A percentile compares a stretch with the other conserved stretches of the same genome.
Evolutionary conservation across 805 yeast species (phyloP).

Genomic region (Sugiyamaella qingdaonensis): DNA sequence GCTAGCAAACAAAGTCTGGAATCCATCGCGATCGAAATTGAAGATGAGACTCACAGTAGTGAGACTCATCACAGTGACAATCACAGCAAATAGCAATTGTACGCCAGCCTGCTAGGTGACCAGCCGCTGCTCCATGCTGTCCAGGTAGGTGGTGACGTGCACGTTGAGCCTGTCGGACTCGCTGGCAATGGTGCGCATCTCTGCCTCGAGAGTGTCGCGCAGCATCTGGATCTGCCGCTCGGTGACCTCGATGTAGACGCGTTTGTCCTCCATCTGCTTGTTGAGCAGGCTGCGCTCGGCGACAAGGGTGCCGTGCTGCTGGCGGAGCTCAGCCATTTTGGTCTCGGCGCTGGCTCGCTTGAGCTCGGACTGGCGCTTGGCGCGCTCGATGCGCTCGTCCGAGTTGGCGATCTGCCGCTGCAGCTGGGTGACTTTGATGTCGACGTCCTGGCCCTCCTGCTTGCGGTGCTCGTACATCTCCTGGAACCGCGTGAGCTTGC

Average conservation of each 20-base stretch:
- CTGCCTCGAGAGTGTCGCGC: slow-evolving; percentile 46
- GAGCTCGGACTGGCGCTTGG: slow-evolving; percentile 42
- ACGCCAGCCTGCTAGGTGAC: neutral
- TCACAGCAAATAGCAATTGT: no score
- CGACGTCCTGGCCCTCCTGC: slow-evolving; percentile 38
- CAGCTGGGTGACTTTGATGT: slow-evolving; percentile 44
- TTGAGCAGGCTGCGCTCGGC: slow-evolving; percentile 39
- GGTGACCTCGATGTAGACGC: slow-evolving; percentile 42
- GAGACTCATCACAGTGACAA: no score
- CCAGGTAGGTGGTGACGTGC: slow-evolving; percentile 50
- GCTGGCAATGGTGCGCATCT: slow-evolving; percentile 48
- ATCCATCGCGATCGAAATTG: no score
- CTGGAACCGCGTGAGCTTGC: slow-evolving; percentile 37
- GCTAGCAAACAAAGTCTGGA: no score
- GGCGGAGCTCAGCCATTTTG: slow-evolving; percentile 42
- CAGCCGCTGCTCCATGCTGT: slow-evolving; percentile 43
- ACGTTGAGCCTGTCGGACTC: slow-evolving; percentile 54
- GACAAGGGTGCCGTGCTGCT: slow-evolving; percentile 45
- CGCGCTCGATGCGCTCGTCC: slow-evolving; percentile 45
- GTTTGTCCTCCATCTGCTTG: slow-evolving; percentile 45
- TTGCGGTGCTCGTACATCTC: slow-evolving; percentile 40
- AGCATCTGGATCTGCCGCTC: slow-evolving; percentile 40
- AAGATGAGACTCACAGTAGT: no score
- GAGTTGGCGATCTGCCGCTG: slow-evolving; percentile 47
- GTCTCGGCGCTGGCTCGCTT: slow-evolving; percentile 42